Evolutionary conservation across 495 filamentous ascomycete genomes (phyloP), one percentile per base, ranked within the genome.

Genomic region (Choiromyces venosus): DNA sequence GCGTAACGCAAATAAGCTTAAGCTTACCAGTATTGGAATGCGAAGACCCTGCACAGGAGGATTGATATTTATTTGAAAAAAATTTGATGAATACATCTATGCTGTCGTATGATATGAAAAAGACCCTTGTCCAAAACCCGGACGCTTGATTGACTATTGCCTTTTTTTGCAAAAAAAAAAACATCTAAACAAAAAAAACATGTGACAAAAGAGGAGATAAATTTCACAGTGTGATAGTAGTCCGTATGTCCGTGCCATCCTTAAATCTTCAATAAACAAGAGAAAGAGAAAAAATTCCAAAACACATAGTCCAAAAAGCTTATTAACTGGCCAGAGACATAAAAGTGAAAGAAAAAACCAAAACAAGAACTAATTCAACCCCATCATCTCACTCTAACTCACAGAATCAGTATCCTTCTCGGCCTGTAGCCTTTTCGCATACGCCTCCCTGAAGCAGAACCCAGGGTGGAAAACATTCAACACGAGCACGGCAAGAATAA

Each of bases 391-490:
- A 2, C 21, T 67, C n/a, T 73, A 19, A 35, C 35, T 42, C n/a
- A 29, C 67, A n/a, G 12, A 37, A 8, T 72, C 64, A 5, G 7
- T 33, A 14, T 52, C 61, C 38, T 75, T 75, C 21, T 33, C 16
- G 10, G 1, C 10, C 0, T 4, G 25, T 14, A 61, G 18, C 25
- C 25, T 35, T 0, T 33, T 35, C 18, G 35, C 35, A 25, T 80
- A 83, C 61, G 83, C 73, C 67, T 82, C 79, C 65, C 77, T 73
- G 73, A 86, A 83, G 66, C 82, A 84, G 83, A 86, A 85, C 82
- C 84, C 87, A 0, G 89, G 89, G 75, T 91, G 89, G 71, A 89
- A 85, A 44, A 85, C 78, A 25, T 89, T 91, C 72, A 92, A 74
- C 33, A 82, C 83, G 37, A 88, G 73, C 8, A 86, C 85, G 0